These are phyloP conservation scores for Exophiala phaeomuriformis DNA, from an alignment of 2,329 filamentous ascomycete genomes.

Conservation along the genomic window DNA sequence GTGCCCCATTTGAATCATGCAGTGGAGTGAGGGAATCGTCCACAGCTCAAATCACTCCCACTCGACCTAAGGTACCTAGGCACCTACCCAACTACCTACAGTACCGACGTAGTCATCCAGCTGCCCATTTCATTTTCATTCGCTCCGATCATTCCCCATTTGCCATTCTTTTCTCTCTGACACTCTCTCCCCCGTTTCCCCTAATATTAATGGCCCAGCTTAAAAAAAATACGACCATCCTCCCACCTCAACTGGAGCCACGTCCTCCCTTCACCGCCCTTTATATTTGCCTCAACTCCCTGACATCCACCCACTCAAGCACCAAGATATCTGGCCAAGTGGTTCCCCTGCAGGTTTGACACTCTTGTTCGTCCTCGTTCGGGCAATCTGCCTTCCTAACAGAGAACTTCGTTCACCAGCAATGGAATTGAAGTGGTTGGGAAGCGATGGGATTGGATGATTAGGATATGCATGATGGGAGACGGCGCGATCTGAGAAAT, in stretches of 20 bases:
- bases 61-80: no score
- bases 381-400: conserved; percentile 15
- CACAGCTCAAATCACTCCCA: no score
- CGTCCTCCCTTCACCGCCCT: conserved; percentile 20
- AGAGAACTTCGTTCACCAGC: conserved; percentile 15
- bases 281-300: conserved; percentile 9
- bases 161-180: not conserved
- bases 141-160: no score
- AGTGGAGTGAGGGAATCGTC: no score
- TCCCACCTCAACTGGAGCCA: conserved; percentile 20
- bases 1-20: no score
- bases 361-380: not conserved
- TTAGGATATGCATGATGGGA: conserved; percentile 19
- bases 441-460: conserved; percentile 17
- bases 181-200: not conserved
- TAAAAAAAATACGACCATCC: conserved; percentile 10
- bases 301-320: conserved; percentile 14
- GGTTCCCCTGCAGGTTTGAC: conserved; percentile 14
- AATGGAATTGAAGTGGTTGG: conserved; percentile 21
- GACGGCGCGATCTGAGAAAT: conserved; percentile 20
- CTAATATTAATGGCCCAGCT: conserved; percentile 8
- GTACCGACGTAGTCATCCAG: not conserved
- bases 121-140: conserved; percentile 4
- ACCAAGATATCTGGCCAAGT: conserved; percentile 11
- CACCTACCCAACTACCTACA: not conserved